These are phyloP conservation scores for Allomyces macrogynus DNA, from an alignment of 192 early-diverging fungal species.

Conservation along the genomic window DNA sequence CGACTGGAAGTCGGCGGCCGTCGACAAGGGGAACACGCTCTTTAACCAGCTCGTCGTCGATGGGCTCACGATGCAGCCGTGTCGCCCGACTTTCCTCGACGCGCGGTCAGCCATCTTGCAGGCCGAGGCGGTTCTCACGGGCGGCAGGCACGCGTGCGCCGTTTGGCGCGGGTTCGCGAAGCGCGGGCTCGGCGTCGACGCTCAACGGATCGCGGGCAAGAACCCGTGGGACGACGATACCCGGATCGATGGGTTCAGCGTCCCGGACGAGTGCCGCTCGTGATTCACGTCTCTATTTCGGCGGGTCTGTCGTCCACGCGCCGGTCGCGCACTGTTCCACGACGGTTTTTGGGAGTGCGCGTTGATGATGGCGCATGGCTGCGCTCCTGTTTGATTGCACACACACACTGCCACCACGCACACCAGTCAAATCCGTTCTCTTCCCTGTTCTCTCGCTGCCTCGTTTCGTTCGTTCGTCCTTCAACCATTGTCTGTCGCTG, in stretches of 20 bases:
- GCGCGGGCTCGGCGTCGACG: conserved; percentile 64
- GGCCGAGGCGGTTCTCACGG: conserved; percentile 40
- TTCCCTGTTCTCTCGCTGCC: too few species aligned
- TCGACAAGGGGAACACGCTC: conserved; percentile 36
- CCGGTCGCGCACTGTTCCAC: too few species aligned
- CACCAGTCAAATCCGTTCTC: too few species aligned
- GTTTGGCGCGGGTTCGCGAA: conserved; percentile 69
- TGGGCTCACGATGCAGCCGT: conserved; percentile 58
- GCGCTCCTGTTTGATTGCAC: too few species aligned
- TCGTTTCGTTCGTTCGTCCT: too few species aligned
- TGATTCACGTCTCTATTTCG: too few species aligned
- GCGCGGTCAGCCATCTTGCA: conserved; percentile 52
- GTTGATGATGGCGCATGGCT: too few species aligned
- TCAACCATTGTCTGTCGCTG: too few species aligned
- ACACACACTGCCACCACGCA: too few species aligned
- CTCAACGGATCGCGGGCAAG: conserved; percentile 21
- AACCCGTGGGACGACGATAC: conserved; percentile 35
- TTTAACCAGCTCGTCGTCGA: conserved; percentile 49
- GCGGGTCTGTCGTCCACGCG: not conserved
- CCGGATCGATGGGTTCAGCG: conserved; percentile 26
- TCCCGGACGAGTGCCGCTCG: conserved; percentile 15
- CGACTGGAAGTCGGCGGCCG: not conserved
- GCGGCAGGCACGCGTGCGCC: conserved; percentile 44
- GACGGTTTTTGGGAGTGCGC: too few species aligned
- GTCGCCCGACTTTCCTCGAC: conserved; percentile 46